phyloP scores from a whole-genome alignment of 306 rosid species.

The Hylodesmum podocarpum region DNA sequence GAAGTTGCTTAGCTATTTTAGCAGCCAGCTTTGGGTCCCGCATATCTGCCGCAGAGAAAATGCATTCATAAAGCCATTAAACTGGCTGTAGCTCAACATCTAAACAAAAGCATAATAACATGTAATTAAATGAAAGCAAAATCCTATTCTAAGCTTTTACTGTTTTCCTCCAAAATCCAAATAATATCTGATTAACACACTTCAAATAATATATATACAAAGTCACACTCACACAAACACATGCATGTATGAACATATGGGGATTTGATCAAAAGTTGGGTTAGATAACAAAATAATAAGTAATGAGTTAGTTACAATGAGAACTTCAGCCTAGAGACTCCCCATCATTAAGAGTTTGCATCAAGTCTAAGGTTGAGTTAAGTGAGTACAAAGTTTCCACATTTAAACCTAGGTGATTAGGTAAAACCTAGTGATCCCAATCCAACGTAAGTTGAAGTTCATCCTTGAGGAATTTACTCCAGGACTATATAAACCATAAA shows the following conservation, averaged over 20 bases:
- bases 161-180: conserved; percentile 5
- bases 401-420: background rate
- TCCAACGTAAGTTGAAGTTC: background rate
- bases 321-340: background rate
- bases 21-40: conserved; percentile 72
- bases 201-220: background rate
- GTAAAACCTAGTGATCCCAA: background rate
- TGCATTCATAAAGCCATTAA: conserved; percentile 30
- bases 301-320: background rate
- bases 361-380: conserved; percentile 3
- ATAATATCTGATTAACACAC: background rate
- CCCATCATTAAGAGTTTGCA: background rate
- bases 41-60: conserved; percentile 63
- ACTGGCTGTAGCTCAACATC: conserved; percentile 24
- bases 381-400: background rate
- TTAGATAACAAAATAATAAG: background rate
- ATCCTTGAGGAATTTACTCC: background rate
- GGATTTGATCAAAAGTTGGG: background rate
- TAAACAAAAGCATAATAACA: conserved; percentile 30
- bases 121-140: conserved; percentile 16
- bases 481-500: background rate
- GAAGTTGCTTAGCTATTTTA: conserved; percentile 71
- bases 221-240: too few species aligned
- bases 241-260: background rate
- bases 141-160: conserved; percentile 6